Evolutionary conservation across 768 basidiomycete genomes (phyloP).

Genomic region (Trametes sanguinea): DNA sequence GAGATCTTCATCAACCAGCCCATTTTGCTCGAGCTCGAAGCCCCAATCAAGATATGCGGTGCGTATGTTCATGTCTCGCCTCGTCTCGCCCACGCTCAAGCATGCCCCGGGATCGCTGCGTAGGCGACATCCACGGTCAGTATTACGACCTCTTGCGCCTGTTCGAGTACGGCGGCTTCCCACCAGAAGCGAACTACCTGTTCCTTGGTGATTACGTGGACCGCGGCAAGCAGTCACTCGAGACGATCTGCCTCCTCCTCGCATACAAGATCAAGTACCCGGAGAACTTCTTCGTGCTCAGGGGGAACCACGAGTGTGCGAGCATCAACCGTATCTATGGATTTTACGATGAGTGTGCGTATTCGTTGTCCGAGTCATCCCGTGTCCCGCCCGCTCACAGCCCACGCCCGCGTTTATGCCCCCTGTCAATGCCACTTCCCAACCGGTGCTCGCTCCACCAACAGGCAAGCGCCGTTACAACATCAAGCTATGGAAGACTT

Average conservation of each 20-base stretch:
- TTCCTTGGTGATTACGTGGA: slow-evolving; percentile 99
- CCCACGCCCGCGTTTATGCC: slow-evolving; percentile 11
- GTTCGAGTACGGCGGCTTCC: slow-evolving; percentile 99
- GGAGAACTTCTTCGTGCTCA: slow-evolving; percentile 99
- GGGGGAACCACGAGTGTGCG: slow-evolving; percentile 99
- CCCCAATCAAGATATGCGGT: slow-evolving; percentile 99
- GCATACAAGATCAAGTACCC: slow-evolving; percentile 99
- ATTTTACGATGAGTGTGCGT: slow-evolving; percentile 99
- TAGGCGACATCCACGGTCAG: slow-evolving; percentile 99
- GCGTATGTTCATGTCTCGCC: slow-evolving; percentile 34
- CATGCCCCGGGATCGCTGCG: slow-evolving; percentile 15
- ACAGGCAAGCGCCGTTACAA: slow-evolving; percentile 99
- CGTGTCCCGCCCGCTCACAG: slow-evolving; percentile 8
- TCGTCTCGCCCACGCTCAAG: slow-evolving; percentile 5
- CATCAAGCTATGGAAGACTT: slow-evolving; percentile 99
- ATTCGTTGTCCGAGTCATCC: slow-evolving; percentile 4
- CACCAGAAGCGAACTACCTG: slow-evolving; percentile 99
- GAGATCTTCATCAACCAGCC: slow-evolving; percentile 99
- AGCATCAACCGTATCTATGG: slow-evolving; percentile 99
- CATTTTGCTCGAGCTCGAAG: slow-evolving; percentile 95
- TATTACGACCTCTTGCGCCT: slow-evolving; percentile 98
- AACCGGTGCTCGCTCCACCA: neutral
- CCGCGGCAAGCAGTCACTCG: slow-evolving; percentile 97
- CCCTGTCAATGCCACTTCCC: neutral
- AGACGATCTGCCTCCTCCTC: slow-evolving; percentile 98